phyloP scores from a whole-genome alignment of 208 protist genomes.

The Kentomonas sorsogonicus region DNA sequence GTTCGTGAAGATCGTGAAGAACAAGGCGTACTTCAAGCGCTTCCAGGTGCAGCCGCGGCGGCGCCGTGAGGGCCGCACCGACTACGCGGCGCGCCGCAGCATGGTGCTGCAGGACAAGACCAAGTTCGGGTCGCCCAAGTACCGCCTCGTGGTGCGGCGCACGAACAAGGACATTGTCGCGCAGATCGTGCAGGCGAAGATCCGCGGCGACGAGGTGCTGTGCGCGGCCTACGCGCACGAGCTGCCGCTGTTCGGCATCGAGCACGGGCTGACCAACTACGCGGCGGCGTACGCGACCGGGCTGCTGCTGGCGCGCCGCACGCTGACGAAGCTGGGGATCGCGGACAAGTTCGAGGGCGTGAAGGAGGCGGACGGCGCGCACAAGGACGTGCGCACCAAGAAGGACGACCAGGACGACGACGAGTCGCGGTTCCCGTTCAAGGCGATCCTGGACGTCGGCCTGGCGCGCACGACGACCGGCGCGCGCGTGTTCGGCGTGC shows the following conservation, averaged over 20 bases:
- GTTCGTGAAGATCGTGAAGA: slow-evolving; percentile 90
- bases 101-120: slow-evolving; percentile 98
- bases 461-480: slow-evolving; percentile 96
- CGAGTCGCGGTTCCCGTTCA: slow-evolving; percentile 94
- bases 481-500: slow-evolving; percentile 89
- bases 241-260: slow-evolving; percentile 95
- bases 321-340: slow-evolving; percentile 94
- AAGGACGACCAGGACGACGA: slow-evolving; percentile 81
- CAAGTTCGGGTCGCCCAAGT: slow-evolving; percentile 98
- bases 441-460: slow-evolving; percentile 96
- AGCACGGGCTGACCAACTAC: slow-evolving; percentile 98
- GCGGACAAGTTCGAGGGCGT: slow-evolving; percentile 93
- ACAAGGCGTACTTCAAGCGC: slow-evolving; percentile 98
- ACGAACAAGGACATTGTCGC: slow-evolving; percentile 97
- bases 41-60: slow-evolving; percentile 97
- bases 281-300: slow-evolving; percentile 96
- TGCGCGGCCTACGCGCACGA: slow-evolving; percentile 96
- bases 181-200: slow-evolving; percentile 96
- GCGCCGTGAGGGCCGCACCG: slow-evolving; percentile 98
- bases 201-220: slow-evolving; percentile 94
- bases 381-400: slow-evolving; percentile 73
- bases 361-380: slow-evolving; percentile 85
- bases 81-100: slow-evolving; percentile 95
- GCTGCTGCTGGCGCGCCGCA: slow-evolving; percentile 96
- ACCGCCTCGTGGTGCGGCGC: slow-evolving; percentile 97